Percentiles rank a stretch among this genome's conserved stretches.
Conservation (phyloP, 73 alveolate species). For the Diophrys sp. region DNA sequence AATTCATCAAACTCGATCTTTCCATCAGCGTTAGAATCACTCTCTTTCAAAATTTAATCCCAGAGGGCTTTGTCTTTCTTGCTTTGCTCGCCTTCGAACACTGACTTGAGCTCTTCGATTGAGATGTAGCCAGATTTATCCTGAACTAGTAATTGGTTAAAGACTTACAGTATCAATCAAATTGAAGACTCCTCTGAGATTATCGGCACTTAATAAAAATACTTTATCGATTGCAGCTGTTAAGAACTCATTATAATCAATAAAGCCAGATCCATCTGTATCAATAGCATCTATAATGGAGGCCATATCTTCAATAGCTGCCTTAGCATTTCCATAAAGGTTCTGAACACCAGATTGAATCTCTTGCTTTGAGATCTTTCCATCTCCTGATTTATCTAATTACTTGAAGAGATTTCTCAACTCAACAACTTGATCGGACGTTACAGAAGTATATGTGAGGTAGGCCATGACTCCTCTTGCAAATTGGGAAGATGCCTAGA, state of each 20-base stretch:
- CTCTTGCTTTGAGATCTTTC: constrained; percentile 74
- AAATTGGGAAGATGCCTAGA: too few relatives aligned
- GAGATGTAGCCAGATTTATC: constrained; percentile 46
- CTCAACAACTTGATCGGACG: constrained; percentile 59
- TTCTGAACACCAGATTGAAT: constrained; percentile 28
- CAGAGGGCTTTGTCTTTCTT: constrained; percentile 18
- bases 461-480: constrained; percentile 32
- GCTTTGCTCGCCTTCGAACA: constrained; percentile 6
- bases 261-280: constrained; percentile 40
- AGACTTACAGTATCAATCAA: constrained; percentile 58
- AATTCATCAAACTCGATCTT: constrained; percentile 19
- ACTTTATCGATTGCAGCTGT: constrained; percentile 62
- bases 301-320: constrained; percentile 28
- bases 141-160: too few relatives aligned
- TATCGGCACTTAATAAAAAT: constrained; percentile 33
- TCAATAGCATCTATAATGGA: constrained; percentile 33
- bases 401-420: constrained; percentile 75
- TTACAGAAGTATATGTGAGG: constrained; percentile 8
- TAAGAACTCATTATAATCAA: constrained; percentile 63
- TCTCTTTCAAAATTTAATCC: constrained; percentile 22
- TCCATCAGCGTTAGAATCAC: constrained; percentile 19
- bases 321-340: constrained; percentile 16
- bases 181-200: constrained; percentile 46
- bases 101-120: constrained; percentile 34
- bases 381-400: constrained; percentile 78